phyloP scores from a whole-genome alignment of 2,329 filamentous ascomycete species.

The Zymoseptoria pseudotritici region DNA sequence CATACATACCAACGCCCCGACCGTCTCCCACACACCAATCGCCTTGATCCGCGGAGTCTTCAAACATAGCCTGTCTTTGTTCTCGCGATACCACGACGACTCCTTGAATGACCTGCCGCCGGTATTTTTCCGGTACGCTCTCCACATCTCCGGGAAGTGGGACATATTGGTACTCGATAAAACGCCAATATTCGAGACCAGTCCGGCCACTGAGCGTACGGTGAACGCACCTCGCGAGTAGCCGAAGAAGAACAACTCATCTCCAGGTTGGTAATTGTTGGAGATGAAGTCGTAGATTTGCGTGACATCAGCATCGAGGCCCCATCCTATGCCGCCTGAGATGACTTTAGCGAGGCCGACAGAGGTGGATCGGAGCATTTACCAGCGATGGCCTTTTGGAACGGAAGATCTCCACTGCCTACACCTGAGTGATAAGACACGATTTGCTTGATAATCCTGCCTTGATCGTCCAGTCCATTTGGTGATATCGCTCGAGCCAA shows the following conservation, averaged over 20 bases:
- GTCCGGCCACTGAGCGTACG: conserved; percentile 10
- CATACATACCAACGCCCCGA: conserved; percentile 17
- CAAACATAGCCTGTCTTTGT: conserved; percentile 2
- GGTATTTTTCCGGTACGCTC: conserved; percentile 3
- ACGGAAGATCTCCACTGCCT: conserved; percentile 33
- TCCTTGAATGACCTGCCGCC: conserved; percentile 3
- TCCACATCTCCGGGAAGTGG: conserved; percentile 9
- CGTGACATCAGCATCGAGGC: conserved; percentile 37
- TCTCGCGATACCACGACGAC: conserved; percentile 7
- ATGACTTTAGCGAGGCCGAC: too few relatives aligned
- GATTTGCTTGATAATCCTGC: conserved; percentile 35
- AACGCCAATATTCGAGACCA: conserved; percentile 10
- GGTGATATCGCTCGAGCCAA: conserved; percentile 41
- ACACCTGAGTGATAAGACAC: conserved; percentile 42
- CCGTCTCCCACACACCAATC: conserved; percentile 37
- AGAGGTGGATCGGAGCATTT: too few relatives aligned
- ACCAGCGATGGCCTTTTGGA: conserved; percentile 6
- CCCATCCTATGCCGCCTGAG: conserved; percentile 16
- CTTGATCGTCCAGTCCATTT: conserved; percentile 32
- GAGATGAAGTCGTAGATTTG: conserved; percentile 41
- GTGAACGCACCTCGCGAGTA: conserved; percentile 37
- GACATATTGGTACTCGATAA: conserved; percentile 9
- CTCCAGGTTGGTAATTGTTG: conserved; percentile 44
- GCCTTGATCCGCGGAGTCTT: conserved; percentile 27
- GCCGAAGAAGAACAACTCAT: conserved; percentile 38